Evolutionary conservation across 768 basidiomycete genomes (phyloP).

Genomic region (Pleurotus tuber-regium): DNA sequence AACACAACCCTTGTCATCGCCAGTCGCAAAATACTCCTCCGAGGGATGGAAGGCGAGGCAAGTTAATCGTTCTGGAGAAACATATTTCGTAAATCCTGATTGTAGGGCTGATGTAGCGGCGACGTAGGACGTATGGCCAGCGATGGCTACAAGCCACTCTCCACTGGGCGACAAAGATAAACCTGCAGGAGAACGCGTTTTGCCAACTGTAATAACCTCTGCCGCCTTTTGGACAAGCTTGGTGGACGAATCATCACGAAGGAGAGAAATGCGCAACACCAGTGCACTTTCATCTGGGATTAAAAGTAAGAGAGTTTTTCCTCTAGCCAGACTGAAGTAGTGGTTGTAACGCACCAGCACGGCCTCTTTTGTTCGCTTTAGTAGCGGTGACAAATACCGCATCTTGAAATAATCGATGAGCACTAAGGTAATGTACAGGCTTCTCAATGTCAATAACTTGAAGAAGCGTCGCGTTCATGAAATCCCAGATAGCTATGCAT

Average conservation of each 20-base stretch:
- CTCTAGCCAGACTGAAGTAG: too few species aligned
- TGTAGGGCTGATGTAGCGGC: slow-evolving; percentile 53
- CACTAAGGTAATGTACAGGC: slow-evolving; percentile 69
- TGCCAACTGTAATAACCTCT: slow-evolving; percentile 59
- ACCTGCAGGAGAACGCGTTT: slow-evolving; percentile 59
- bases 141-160: slow-evolving; percentile 71
- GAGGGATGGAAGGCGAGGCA: slow-evolving; percentile 86
- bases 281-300: slow-evolving; percentile 50
- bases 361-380: slow-evolving; percentile 43
- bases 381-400: slow-evolving; percentile 67
- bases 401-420: slow-evolving; percentile 67
- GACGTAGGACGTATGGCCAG: slow-evolving; percentile 77
- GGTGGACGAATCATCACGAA: slow-evolving; percentile 39
- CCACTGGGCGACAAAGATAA: slow-evolving; percentile 77
- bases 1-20: slow-evolving; percentile 82
- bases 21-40: slow-evolving; percentile 94
- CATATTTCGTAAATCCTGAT: slow-evolving; percentile 78
- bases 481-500: slow-evolving; percentile 90
- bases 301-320: too few species aligned
- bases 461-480: slow-evolving; percentile 77
- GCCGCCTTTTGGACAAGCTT: slow-evolving; percentile 42
- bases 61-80: slow-evolving; percentile 76
- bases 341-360: slow-evolving; percentile 28
- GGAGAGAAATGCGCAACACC: slow-evolving; percentile 64
- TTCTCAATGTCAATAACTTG: slow-evolving; percentile 69